Conservation (phyloP, 1,284 basidiomycete species). For the Fomitopsis palustris region DNA sequence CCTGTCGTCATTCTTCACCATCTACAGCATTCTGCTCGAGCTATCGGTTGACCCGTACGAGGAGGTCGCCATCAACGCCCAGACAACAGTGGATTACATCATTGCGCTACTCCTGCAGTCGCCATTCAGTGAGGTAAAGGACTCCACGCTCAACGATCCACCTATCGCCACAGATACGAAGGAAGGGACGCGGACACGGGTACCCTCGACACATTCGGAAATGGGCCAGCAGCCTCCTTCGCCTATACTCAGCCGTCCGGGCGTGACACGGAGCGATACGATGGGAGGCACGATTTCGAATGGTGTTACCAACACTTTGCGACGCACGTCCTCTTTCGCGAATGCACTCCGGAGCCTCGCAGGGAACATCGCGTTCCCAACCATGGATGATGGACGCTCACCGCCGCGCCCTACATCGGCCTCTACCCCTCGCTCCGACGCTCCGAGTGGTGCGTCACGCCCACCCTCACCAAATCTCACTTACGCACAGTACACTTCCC, state of each 20-base stretch:
- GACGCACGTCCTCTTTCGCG: slow-evolving; percentile 82
- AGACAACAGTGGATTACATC: slow-evolving; percentile 91
- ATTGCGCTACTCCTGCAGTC: slow-evolving; percentile 87
- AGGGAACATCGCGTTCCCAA: slow-evolving; percentile 65
- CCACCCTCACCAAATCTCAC: slow-evolving; percentile 78
- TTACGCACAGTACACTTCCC: slow-evolving; percentile 70
- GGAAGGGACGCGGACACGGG: slow-evolving; percentile 41
- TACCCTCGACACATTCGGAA: slow-evolving; percentile 49
- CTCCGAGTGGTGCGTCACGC: slow-evolving; percentile 47
- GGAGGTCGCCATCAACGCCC: slow-evolving; percentile 88
- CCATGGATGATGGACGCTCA: slow-evolving; percentile 49
- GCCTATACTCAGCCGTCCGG: slow-evolving; percentile 39
- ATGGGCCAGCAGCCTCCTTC: slow-evolving; percentile 33
- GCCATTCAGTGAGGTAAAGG: slow-evolving; percentile 74
- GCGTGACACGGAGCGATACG: slow-evolving; percentile 56
- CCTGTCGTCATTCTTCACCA: slow-evolving; percentile 88
- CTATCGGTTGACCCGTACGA: slow-evolving; percentile 91
- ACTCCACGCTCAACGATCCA: slow-evolving; percentile 54
- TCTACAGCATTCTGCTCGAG: slow-evolving; percentile 88
- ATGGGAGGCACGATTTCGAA: slow-evolving; percentile 55
- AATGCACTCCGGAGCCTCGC: slow-evolving; percentile 79
- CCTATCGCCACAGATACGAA: slow-evolving; percentile 34
- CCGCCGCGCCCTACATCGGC: slow-evolving; percentile 36
- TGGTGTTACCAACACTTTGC: slow-evolving; percentile 63
- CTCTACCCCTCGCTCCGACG: slow-evolving; percentile 18